Base-by-base conservation (phyloP, 2,329 filamentous ascomycete species). In the Penicillium aurantiogriseum region DNA sequence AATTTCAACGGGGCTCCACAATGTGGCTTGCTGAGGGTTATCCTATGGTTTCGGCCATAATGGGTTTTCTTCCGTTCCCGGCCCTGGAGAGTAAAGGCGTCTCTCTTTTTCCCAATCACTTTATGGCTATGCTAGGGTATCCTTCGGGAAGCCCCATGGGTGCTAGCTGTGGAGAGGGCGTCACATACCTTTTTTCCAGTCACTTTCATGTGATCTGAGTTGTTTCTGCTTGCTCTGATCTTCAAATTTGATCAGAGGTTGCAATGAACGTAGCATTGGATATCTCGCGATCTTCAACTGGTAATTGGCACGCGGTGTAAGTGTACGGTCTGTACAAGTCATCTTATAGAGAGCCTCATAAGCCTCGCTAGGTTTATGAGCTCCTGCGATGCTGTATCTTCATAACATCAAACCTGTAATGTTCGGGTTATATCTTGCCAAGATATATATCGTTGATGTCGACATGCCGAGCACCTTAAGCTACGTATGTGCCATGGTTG, bases 61-160 rank as follows among this genome's bases (percentile, higher is more conserved):
- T 79, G 76, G 75, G 73, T 78, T 76, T 77, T 71, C 76, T 72
- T 80, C 77, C 77, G 77, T 80, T 80, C 77, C 77, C 77, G 69
- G 77, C 77, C 75, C 74, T 72, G 75, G 63, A 80, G 77, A 80
- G 61, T 53, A 62, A 67, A 55, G 57, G 67, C 74, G 75, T 72
- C 68, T 69, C 74, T 71, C 76, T 78, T 79, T 79, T 76, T 77
- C 72, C 74, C 71, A 67, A 69, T 70, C 70, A 67, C 64, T 66
- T 53, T 76, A 76, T 77, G 74, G 75, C 75, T 76, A 63, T 64
- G 76, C 74, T 77, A 76, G 73, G 73, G 73, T 69, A 69, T 72
- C 68, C 68, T 68, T 70, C 65, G 60, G 66, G 65, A 68, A 71
- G 71, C 67, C 71, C 73, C 69, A 74, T 77, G 74, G 71, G 74